A percentile compares a stretch with the other conserved stretches of the same genome.
Conservation (phyloP, 1,139 yeast species). For the Pichia cactophila region DNA sequence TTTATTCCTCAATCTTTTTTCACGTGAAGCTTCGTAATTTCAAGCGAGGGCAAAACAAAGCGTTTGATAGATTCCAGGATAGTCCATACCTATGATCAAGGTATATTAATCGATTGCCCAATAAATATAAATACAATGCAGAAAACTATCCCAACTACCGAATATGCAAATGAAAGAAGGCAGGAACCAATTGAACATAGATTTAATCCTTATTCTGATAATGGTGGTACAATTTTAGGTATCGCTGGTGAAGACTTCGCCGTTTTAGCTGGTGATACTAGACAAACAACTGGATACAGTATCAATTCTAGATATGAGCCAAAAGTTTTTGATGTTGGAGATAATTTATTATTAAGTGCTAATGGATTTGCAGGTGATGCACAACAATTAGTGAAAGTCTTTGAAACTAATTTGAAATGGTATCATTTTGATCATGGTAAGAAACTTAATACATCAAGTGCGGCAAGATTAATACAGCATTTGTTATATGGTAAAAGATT, state of each 20-base stretch:
- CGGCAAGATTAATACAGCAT: constrained; percentile 90
- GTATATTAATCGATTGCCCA: background rate
- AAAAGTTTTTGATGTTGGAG: constrained; percentile 84
- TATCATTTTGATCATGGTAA: constrained; percentile 80
- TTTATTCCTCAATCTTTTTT: too few relatives aligned
- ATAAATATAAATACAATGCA: constrained; percentile 8
- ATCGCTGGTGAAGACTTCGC: constrained; percentile 98
- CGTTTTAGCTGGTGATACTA: constrained; percentile 94
- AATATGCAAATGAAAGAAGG: constrained; percentile 27
- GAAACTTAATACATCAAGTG: constrained; percentile 57
- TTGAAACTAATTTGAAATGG: constrained; percentile 80
- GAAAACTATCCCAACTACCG: constrained; percentile 26
- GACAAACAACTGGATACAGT: constrained; percentile 90
- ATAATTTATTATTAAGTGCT: constrained; percentile 79
- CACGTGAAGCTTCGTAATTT: too few relatives aligned
- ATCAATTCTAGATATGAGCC: constrained; percentile 92
- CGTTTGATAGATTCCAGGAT: too few relatives aligned
- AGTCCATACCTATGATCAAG: background rate
- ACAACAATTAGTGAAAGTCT: constrained; percentile 69
- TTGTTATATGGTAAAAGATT: constrained; percentile 86
- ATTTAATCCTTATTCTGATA: constrained; percentile 92
- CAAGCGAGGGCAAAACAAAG: too few relatives aligned
- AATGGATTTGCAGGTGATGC: constrained; percentile 98
- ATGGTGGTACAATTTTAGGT: constrained; percentile 96
- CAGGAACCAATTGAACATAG: constrained; percentile 74